phyloP scores from a whole-genome alignment of 768 basidiomycete genomes.

The Clavulina sp. region DNA sequence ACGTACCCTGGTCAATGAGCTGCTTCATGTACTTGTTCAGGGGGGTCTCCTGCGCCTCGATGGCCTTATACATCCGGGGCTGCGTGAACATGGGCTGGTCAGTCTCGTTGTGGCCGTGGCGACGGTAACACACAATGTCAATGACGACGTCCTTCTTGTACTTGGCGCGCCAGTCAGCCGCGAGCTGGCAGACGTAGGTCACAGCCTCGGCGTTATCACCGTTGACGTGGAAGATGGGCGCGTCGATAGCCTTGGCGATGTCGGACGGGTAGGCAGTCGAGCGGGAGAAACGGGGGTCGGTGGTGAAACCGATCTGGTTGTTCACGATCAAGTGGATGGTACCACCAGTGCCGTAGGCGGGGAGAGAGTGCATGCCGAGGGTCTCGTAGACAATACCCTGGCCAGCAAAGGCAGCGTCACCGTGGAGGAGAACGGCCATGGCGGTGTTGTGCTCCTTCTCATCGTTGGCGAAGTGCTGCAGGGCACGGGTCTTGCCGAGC shows the following conservation, averaged over 20 bases:
- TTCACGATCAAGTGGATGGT: conserved; percentile 98
- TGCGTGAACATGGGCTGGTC: conserved; percentile 99
- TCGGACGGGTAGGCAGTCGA: conserved; percentile 97
- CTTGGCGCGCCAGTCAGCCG: conserved; percentile 94
- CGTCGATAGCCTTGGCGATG: conserved; percentile 94
- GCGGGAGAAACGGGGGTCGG: conserved; percentile 91
- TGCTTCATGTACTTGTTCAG: conserved; percentile 85
- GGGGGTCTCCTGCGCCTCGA: conserved; percentile 83
- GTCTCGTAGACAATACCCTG: conserved; percentile 99
- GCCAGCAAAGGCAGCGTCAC: conserved; percentile 96
- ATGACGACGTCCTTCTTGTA: conserved; percentile 98
- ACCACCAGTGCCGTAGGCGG: conserved; percentile 91
- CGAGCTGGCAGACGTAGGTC: conserved; percentile 95
- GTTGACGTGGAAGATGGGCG: conserved; percentile 99
- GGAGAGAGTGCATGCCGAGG: conserved; percentile 93
- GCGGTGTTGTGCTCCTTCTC: conserved; percentile 64
- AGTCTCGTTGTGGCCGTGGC: conserved; percentile 98
- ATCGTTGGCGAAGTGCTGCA: conserved; percentile 88
- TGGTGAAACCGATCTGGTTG: conserved; percentile 99
- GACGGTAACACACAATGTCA: conserved; percentile 97
- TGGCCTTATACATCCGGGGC: conserved; percentile 95
- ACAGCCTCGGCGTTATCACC: conserved; percentile 97
- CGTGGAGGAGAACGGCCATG: conserved; percentile 91
- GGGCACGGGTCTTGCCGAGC: conserved; percentile 94
- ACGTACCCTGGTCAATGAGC: conserved; percentile 77